Conservation (phyloP, 129 eudicot genomes). For the Daucus carota region DH1_v3.0 NC_030384.2:47535501-47536000, state of each 20-base stretch:
- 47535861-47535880: too few species aligned
- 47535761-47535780: constrained; percentile 85
- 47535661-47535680: not conserved
- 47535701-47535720: constrained; percentile 33
- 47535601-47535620: not conserved
- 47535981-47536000: too few species aligned
- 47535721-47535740: constrained; percentile 71
- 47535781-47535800: constrained; percentile 97
- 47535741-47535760: constrained; percentile 80
- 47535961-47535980: too few species aligned
- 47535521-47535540: too few species aligned
- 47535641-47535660: not conserved
- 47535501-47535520: too few species aligned
- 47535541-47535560: too few species aligned
- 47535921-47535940: too few species aligned
- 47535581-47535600: not conserved
- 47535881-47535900: too few species aligned
- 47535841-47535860: too few species aligned
- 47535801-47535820: constrained; percentile 13
- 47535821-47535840: not conserved
- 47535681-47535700: constrained; percentile 12
- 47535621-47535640: not conserved
- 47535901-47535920: too few species aligned
- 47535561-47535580: too few species aligned
- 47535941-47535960: too few species aligned